Conservation (phyloP, 106 monocot genomes). For the Xerophyta viscosa region DNA sequence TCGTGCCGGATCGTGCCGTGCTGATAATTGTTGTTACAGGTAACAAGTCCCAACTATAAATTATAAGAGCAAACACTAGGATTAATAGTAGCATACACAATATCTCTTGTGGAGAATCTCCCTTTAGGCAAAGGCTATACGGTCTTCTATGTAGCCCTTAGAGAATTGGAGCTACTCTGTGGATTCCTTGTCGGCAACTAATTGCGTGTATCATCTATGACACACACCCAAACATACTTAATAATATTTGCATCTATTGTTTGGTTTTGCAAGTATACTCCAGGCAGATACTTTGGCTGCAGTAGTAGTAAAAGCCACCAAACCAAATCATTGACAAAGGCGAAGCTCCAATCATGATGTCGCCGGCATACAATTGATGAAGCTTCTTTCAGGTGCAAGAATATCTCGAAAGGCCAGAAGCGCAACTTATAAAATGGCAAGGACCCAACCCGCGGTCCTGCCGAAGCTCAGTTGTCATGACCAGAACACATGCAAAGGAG, state of each 20-base stretch:
- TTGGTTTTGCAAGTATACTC: neutral
- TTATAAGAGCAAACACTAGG: neutral
- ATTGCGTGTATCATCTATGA: conserved; percentile 6
- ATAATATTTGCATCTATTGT: neutral
- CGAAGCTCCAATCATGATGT: conserved; percentile 4
- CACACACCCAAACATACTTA: neutral
- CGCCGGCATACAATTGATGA: neutral
- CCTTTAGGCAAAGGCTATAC: conserved; percentile 22
- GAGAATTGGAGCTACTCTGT: conserved; percentile 10
- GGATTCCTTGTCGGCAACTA: conserved; percentile 31
- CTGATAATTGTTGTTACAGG: no score
- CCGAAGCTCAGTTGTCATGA: no score
- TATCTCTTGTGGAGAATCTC: conserved; percentile 9
- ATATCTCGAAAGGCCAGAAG: no score
- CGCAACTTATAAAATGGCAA: no score
- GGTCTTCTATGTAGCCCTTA: neutral
- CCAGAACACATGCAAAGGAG: no score
- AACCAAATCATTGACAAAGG: neutral
- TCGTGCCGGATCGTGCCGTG: no score
- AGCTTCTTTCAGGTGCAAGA: no score
- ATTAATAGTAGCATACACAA: neutral
- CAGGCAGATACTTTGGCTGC: neutral
- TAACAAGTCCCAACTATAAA: no score
- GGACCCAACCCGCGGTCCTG: no score
- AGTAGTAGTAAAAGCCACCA: neutral